Evolutionary conservation across 2,329 filamentous ascomycete genomes (phyloP).

Genomic region (Diaporthe ampelina): DNA sequence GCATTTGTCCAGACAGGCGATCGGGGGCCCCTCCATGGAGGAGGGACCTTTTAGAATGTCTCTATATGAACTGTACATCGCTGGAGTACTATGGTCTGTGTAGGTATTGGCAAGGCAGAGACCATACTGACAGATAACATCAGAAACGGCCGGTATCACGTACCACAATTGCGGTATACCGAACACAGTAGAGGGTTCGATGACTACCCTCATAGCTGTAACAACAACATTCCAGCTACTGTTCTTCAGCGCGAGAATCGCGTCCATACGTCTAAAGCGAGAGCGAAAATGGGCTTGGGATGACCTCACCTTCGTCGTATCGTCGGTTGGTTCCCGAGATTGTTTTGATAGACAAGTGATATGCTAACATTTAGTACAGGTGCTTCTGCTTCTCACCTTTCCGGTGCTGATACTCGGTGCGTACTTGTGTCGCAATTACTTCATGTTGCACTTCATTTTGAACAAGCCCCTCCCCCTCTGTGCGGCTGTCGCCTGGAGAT

Average conservation of each 20-base stretch:
- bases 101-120: background rate
- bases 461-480: too few relatives aligned
- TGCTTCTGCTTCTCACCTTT: background rate
- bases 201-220: background rate
- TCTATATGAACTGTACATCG: background rate
- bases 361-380: background rate
- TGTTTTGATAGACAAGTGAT: background rate
- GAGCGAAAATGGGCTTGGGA: constrained; percentile 13
- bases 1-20: constrained; percentile 2
- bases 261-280: background rate
- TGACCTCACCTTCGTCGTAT: constrained; percentile 10
- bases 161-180: constrained; percentile 4
- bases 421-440: background rate
- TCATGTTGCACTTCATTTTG: too few relatives aligned
- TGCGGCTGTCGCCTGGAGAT: too few relatives aligned
- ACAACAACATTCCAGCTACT: background rate
- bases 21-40: constrained; percentile 10
- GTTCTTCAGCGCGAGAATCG: constrained; percentile 8
- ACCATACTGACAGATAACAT: background rate
- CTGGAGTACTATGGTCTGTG: constrained; percentile 18
- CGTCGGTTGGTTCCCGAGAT: background rate
- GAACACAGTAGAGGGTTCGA: background rate
- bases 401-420: constrained; percentile 5
- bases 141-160: constrained; percentile 15
- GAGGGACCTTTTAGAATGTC: background rate